These are phyloP conservation scores for Aspergillus texensis DNA, from an alignment of 2,329 filamentous ascomycete genomes.

Conservation along the genomic window DNA sequence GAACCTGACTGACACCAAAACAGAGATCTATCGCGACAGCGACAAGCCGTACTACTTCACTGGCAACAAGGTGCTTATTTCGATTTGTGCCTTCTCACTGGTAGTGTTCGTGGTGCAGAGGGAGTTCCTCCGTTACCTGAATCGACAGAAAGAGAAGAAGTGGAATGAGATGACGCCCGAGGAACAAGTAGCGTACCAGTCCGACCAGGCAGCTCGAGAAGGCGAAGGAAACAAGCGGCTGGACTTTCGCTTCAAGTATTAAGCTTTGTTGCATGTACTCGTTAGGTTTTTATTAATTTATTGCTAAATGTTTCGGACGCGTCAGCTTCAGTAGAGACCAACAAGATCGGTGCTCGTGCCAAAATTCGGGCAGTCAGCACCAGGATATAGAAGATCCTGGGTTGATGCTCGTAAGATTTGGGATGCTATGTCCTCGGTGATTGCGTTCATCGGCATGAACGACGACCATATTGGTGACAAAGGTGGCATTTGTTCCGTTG, in stretches of 20 bases:
- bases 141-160: constrained; percentile 51
- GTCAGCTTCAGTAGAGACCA: neutral
- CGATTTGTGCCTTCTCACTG: constrained; percentile 53
- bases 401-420: neutral
- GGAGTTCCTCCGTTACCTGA: constrained; percentile 48
- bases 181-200: constrained; percentile 52
- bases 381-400: neutral
- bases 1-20: neutral
- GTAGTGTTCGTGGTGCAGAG: constrained; percentile 53
- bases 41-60: constrained; percentile 57
- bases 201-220: constrained; percentile 48
- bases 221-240: constrained; percentile 54
- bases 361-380: neutral
- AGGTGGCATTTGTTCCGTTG: neutral
- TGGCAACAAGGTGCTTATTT: constrained; percentile 58
- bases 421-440: neutral
- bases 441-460: neutral
- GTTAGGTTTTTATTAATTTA: neutral
- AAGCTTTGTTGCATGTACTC: neutral
- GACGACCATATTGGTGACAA: neutral
- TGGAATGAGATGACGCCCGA: constrained; percentile 53
- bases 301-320: too few relatives aligned
- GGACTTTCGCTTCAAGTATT: constrained; percentile 57
- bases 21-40: constrained; percentile 53
- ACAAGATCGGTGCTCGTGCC: neutral